phyloP scores from a whole-genome alignment of 192 early-diverging fungal genomes.

The Lobosporangium transversale region DNA sequence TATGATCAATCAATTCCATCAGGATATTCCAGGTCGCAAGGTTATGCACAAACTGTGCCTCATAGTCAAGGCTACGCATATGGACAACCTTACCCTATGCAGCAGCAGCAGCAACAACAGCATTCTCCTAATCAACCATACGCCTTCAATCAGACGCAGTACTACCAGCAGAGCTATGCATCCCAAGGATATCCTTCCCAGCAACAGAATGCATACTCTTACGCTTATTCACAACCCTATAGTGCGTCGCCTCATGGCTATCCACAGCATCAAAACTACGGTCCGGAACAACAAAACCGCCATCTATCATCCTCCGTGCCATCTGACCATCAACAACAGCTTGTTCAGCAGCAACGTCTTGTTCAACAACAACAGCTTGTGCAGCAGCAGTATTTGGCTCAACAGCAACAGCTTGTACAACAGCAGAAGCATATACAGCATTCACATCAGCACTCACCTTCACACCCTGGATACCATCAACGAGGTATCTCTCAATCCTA shows the following conservation, averaged over 20 bases:
- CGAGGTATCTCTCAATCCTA: slow-evolving; percentile 17
- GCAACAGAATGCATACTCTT: slow-evolving; percentile 7
- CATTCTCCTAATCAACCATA: slow-evolving; percentile 9
- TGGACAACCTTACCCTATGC: slow-evolving; percentile 11
- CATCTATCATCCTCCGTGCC: background rate
- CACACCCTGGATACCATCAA: slow-evolving; percentile 26
- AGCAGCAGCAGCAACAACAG: slow-evolving; percentile 20
- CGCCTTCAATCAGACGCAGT: too few species aligned
- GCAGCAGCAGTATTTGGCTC: slow-evolving; percentile 12
- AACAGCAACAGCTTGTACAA: slow-evolving; percentile 7
- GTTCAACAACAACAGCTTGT: slow-evolving; percentile 8
- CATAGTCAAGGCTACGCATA: slow-evolving; percentile 23
- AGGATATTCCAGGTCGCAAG: slow-evolving; percentile 16
- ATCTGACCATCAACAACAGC: slow-evolving; percentile 4
- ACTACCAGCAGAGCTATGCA: slow-evolving; percentile 17
- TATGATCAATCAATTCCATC: slow-evolving; percentile 7
- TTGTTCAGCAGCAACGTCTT: background rate
- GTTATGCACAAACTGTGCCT: slow-evolving; percentile 7
- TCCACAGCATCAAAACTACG: slow-evolving; percentile 14
- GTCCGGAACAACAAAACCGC: background rate
- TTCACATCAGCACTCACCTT: slow-evolving; percentile 11
- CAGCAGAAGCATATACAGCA: slow-evolving; percentile 23
- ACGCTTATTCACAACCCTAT: slow-evolving; percentile 5
- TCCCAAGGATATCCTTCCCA: slow-evolving; percentile 12
- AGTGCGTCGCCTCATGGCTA: slow-evolving; percentile 5